Conservation (phyloP, 1,284 basidiomycete genomes). For the Phaffia rhodozyma region DNA sequence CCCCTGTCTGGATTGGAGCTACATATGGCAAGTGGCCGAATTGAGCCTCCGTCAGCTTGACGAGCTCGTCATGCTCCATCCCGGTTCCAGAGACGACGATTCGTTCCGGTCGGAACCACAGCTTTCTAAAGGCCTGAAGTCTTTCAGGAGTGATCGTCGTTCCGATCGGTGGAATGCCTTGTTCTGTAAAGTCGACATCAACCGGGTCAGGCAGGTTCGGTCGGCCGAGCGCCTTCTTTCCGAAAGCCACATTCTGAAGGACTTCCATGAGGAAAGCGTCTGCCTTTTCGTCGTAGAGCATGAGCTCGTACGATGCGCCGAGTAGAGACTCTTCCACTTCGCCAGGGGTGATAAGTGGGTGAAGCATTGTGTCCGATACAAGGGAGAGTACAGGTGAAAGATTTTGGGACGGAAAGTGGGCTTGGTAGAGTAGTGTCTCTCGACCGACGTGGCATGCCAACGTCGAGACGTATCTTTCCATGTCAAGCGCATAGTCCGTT, state of each 20-base stretch:
- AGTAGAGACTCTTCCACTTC: constrained; percentile 59
- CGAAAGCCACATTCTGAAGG: constrained; percentile 35
- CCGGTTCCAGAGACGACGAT: constrained; percentile 38
- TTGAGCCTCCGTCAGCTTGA: constrained; percentile 30
- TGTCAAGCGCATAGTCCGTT: constrained; percentile 15
- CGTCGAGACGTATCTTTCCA: constrained; percentile 51
- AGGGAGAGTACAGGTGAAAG: constrained; percentile 73
- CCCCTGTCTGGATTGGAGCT: neutral
- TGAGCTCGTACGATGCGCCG: constrained; percentile 83
- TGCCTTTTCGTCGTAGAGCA: constrained; percentile 31
- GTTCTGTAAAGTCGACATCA: neutral
- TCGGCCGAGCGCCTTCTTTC: constrained; percentile 36
- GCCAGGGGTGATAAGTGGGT: constrained; percentile 61
- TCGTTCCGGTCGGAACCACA: constrained; percentile 21
- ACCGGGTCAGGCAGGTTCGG: constrained; percentile 20
- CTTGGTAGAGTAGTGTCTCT: constrained; percentile 97
- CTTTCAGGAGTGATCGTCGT: constrained; percentile 4
- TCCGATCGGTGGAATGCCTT: neutral
- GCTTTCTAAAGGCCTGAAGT: constrained; percentile 2
- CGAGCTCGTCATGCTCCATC: constrained; percentile 34
- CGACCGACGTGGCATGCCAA: constrained; percentile 83
- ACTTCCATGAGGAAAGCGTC: constrained; percentile 39
- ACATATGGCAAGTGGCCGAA: constrained; percentile 28
- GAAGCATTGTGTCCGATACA: constrained; percentile 79
- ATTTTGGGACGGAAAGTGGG: constrained; percentile 78